Evolutionary conservation across 768 basidiomycete species (phyloP), one percentile per base, ranked within the genome.

Genomic region (Rhizopogon vinicolor): DNA sequence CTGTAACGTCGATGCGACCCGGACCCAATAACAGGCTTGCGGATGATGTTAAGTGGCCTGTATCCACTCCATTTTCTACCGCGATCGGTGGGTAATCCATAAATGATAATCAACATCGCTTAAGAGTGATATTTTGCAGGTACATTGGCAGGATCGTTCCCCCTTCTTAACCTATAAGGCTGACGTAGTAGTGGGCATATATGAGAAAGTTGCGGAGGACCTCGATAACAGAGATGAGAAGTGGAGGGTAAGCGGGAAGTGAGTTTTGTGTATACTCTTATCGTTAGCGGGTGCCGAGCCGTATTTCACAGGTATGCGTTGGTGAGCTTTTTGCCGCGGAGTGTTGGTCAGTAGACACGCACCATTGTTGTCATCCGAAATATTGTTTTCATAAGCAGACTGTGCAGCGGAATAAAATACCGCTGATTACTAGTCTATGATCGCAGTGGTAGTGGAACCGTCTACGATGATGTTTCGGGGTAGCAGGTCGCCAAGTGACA

Each of bases 81-180:
- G 93, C 91, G 0, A 68, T 97, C 12, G 92, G 91, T 83, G 60
- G 57, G 74, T 37, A 51, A 39, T 55, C 43, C 42, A 49, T 28
- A 41, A 39, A 10, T n/a, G 28, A 31, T 10, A 52, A 9, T 31
- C 25, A 52, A 25, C 16, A 6, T 51, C 10, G 45, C 44, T 29
- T 14, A 45, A 37, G 16, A 33, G 18, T 14, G 25, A 41, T 16
- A 7, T 18, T 31, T 25, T 29, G 51, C 61, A 86, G 91, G 93
- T 4, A 89, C 91, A 2, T 71, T 98, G 8, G 82, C 83, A 0
- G 89, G 90, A 1, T 74, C 85, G 8, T 90, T 96, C 72, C 87
- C 89, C 0, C 66, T 97, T 7, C 72, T 98, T 22, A 92, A 91
- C 64, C 72, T 98, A 89, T 76, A 99, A 99, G 69, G 96, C 96